Evolutionary conservation across 768 basidiomycete species (phyloP), one percentile per base, ranked within the genome.

Genomic region (Trametes villosa): DNA sequence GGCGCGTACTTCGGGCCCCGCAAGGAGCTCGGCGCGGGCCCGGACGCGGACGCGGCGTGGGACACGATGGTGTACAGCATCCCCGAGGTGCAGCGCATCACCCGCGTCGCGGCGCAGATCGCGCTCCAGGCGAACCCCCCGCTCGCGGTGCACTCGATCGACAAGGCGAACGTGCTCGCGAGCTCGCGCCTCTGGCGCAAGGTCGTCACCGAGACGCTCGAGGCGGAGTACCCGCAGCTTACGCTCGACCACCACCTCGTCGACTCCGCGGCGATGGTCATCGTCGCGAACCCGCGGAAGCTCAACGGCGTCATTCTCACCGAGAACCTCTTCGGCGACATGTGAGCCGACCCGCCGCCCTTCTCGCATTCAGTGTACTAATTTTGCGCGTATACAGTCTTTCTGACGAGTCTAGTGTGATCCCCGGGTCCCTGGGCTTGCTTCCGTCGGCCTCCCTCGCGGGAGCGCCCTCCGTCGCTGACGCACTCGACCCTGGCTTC

Each of bases 81-180:
- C 45, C 72, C 83, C 15, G 97, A 99, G 74, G 90, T 99, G 42
- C 83, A 96, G 75, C 86, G 97, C 45, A 98, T 99, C 67, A 96
- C 96, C 2, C 87, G 94, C 18, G 95, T 98, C 42, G 97, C 96
- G 12, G 96, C 92, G 36, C 90, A 93, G 75, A 91, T 98, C 67
- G 96, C 97, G 20, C 75, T 94, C 51, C 79, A 88, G 24, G 77
- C 86, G 5, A 81, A 90, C 70, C 97, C 97, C 4, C 94, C 96
- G 20, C 81, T 96, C 47, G 82, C 86, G 22, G 88, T 99, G 59
- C 92, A 94, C 75, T 96, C 94, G 0, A 81, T 99, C 74, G 97
- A 99, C 81, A 99, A 99, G 77, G 97, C 97, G 54, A 99, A 99
- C 76, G 97, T 99, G 22, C 86, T 99, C 56, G 97, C 97, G 24